A percentile compares a stretch with the other conserved stretches of the same genome.
phyloP scores from a whole-genome alignment of 1,139 yeast genomes.

The Pichia sp. region DNA sequence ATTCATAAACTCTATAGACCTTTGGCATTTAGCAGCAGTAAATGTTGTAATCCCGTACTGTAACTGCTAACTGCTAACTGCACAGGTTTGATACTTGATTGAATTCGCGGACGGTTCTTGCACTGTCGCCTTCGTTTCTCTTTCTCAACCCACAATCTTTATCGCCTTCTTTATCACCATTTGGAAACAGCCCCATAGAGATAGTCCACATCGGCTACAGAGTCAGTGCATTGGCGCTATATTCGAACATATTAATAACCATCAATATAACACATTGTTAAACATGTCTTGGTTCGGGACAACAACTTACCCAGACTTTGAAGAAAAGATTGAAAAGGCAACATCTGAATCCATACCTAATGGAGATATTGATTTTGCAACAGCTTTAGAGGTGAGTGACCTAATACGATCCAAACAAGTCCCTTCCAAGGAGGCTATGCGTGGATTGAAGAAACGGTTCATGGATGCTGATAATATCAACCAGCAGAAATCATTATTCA shows the following conservation, averaged over 20 bases:
- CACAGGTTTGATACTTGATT: too few relatives aligned
- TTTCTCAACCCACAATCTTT: too few relatives aligned
- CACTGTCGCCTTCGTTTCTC: too few relatives aligned
- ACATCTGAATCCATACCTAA: slow-evolving; percentile 87
- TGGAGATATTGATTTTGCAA: slow-evolving; percentile 79
- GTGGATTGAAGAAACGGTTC: slow-evolving; percentile 69
- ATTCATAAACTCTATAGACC: too few relatives aligned
- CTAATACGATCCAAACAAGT: slow-evolving; percentile 75
- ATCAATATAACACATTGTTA: too few relatives aligned
- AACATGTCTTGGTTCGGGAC: slow-evolving; percentile 60
- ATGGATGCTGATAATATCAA: slow-evolving; percentile 59
- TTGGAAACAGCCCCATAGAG: neutral
- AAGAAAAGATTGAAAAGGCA: slow-evolving; percentile 63
- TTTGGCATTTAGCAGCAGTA: too few relatives aligned
- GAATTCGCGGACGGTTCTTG: too few relatives aligned
- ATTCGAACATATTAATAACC: neutral
- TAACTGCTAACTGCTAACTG: too few relatives aligned
- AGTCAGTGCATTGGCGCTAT: neutral
- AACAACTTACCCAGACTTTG: slow-evolving; percentile 41
- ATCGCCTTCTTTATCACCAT: neutral
- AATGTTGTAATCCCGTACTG: too few relatives aligned
- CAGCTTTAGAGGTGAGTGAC: slow-evolving; percentile 85
- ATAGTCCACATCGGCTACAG: neutral
- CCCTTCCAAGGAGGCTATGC: slow-evolving; percentile 80
- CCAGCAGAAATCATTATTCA: slow-evolving; percentile 65